Evolutionary conservation across 1,284 basidiomycete species (phyloP), one percentile per base, ranked within the genome.

Genomic region (Boletus hoseneyae): DNA sequence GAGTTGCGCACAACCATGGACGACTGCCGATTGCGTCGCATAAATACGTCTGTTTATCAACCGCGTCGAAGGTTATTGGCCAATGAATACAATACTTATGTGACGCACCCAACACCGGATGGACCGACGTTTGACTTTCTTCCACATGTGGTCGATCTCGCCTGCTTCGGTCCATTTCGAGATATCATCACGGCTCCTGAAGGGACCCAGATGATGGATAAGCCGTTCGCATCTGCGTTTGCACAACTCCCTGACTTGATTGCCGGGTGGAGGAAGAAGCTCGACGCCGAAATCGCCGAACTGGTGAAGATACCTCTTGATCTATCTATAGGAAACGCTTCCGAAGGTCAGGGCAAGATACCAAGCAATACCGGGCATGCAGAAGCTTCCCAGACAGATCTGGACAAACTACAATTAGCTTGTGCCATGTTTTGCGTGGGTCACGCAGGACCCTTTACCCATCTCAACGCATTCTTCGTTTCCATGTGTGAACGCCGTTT

Each of bases 71-170:
- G 1, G 3, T 4, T 35, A 10, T 37, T 59, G n/a, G 25, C 13
- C 9, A 7, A 11, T n/a, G 40, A 25, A 42, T 58, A 58, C 35
- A 3, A 3, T 1, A n/a, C 7, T 4, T 52, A 48, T 8, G n/a
- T 57, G 47, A 16, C 12, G 29, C 12, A 10, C 10, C 29, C 29
- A 30, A 30, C 39, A 23, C 42, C 4, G 15, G 12, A 42, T 8
- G 12, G n/a, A 19, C 43, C 48, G 30, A 9, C 21, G 2, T 45
- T 53, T 3, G 46, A 41, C n/a, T 38, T 61, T 11, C 40, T 61
- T n/a, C 61, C 61, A 18, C 45, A 60, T 4, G 38, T 49, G 13
- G 30, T 19, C 12, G 58, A 62, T 6, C 6, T 62, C 12, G 47
- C 39, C 3, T 12, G 35, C 15, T 50, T 63, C 21, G 34, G 32